phyloP scores from a whole-genome alignment of 352 stramenopile species.

The Nothophytophthora sp. region DNA sequence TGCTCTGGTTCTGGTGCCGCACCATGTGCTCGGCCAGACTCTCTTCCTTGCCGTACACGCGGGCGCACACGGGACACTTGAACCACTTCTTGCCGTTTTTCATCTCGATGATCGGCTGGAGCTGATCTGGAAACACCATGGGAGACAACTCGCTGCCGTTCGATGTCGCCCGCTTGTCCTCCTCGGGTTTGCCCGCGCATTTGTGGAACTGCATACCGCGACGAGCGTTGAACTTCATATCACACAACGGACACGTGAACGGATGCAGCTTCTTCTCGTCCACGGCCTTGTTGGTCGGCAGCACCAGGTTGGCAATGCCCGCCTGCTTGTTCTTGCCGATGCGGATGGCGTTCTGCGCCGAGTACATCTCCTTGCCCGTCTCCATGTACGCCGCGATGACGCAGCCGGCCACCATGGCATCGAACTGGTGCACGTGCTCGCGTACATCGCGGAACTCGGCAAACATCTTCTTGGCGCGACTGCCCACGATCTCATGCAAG shows the following conservation, averaged over 20 bases:
- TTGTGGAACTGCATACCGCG: constrained; percentile 88
- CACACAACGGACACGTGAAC: constrained; percentile 77
- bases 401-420: constrained; percentile 90
- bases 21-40: constrained; percentile 76
- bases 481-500: constrained; percentile 95
- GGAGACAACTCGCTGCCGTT: constrained; percentile 44
- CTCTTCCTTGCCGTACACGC: constrained; percentile 82
- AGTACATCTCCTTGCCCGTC: constrained; percentile 87
- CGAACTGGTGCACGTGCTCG: constrained; percentile 96
- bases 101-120: constrained; percentile 72
- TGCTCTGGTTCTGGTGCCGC: constrained; percentile 84
- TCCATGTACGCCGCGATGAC: constrained; percentile 88
- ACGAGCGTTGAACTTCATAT: constrained; percentile 88
- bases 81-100: constrained; percentile 86
- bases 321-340: constrained; percentile 61
- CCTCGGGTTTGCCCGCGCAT: constrained; percentile 53
- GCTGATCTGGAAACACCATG: constrained; percentile 66
- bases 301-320: constrained; percentile 42
- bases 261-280: constrained; percentile 89
- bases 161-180: constrained; percentile 28
- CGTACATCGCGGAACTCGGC: constrained; percentile 95
- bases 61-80: constrained; percentile 80
- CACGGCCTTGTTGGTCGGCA: constrained; percentile 74
- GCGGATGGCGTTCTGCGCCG: constrained; percentile 75
- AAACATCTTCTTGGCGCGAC: constrained; percentile 96